These are phyloP conservation scores for Dichotomocladium elegans DNA, from an alignment of 371 early-diverging fungal genomes.

Conservation along the genomic window DNA sequence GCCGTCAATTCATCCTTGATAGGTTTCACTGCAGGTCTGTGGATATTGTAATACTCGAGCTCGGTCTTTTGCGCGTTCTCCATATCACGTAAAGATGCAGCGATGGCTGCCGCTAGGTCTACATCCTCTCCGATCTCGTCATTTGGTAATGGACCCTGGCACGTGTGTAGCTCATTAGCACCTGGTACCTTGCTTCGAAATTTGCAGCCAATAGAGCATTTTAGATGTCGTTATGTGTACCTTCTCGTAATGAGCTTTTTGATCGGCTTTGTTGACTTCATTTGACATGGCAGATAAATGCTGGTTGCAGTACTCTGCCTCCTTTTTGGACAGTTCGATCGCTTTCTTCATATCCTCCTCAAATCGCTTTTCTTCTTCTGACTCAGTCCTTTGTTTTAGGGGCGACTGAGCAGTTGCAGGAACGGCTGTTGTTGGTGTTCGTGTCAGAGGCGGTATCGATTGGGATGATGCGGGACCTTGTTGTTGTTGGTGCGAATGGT, in stretches of 20 bases:
- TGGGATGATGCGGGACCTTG: slow-evolving; percentile 4
- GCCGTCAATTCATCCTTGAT: slow-evolving; percentile 39
- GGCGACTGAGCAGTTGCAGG: slow-evolving; percentile 3
- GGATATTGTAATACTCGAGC: slow-evolving; percentile 2
- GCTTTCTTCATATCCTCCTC: slow-evolving; percentile 87
- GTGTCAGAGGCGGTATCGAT: slow-evolving; percentile 7
- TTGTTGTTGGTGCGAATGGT: background rate
- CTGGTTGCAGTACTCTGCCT: slow-evolving; percentile 64
- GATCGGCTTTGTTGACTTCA: too few species aligned
- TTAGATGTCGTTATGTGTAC: too few species aligned
- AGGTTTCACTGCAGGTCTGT: background rate
- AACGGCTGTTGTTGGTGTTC: slow-evolving; percentile 2
- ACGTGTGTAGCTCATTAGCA: too few species aligned
- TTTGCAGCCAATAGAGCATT: too few species aligned
- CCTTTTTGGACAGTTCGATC: slow-evolving; percentile 80
- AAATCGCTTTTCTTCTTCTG: slow-evolving; percentile 42
- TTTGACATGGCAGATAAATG: too few species aligned
- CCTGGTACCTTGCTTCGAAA: too few species aligned
- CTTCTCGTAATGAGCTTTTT: too few species aligned
- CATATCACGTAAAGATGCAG: slow-evolving; percentile 80
- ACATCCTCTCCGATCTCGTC: slow-evolving; percentile 72
- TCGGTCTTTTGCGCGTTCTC: slow-evolving; percentile 7
- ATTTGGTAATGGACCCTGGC: too few species aligned
- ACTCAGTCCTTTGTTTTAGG: background rate
- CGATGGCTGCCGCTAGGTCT: slow-evolving; percentile 89